Evolutionary conservation across 805 yeast species (phyloP), one percentile per base, ranked within the genome.

Genomic region (Clavispora asparagi): DNA sequence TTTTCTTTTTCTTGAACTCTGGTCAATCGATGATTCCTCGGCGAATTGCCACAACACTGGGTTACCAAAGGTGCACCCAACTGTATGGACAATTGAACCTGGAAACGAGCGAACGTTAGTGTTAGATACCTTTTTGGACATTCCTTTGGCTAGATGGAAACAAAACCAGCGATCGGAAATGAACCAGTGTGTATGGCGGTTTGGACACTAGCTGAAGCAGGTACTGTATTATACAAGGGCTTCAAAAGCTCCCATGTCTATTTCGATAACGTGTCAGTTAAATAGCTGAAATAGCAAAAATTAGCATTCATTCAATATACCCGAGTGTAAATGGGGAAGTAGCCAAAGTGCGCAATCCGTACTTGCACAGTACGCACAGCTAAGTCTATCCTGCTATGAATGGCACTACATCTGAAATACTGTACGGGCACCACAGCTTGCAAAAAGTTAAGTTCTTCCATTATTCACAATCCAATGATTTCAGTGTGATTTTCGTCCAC

Each of bases 401-500:
- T 33, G 25, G 9, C 8, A 1, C 6, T 1, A 12, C 37, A 10
- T 10, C 37, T 9, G 32, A 39, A 27, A 23, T 39, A 2, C 26
- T 25, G 11, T 71, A 69, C 49, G 76, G 76, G 6, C 44, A 45
- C 0, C 63, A 70, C 51, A 59, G 57, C 3, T 60, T 70, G 26
- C 74, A 71, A 41, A 44, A 41, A 14, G 33, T 68, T 30, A 66
- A 61, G 46, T 48, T 63, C 1, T 68, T 63, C 49, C 52, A 56
- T n/a, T 51, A 50, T 38, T 7, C 40, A 5, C 48, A 47, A 2
- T 47, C 41, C 14, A 41, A 41, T 17, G 45, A 58, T 2, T 45
- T 46, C 19, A 62, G 77, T 16, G 44, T 79, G 6, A 73, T 87
- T 0, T 82, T 81, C 53, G 74, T 88, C 35, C 96, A 88, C 63